These are phyloP conservation scores for Ceratobasidium sp. DNA, from an alignment of 1,284 basidiomycete genomes.

Conservation along the genomic window DNA sequence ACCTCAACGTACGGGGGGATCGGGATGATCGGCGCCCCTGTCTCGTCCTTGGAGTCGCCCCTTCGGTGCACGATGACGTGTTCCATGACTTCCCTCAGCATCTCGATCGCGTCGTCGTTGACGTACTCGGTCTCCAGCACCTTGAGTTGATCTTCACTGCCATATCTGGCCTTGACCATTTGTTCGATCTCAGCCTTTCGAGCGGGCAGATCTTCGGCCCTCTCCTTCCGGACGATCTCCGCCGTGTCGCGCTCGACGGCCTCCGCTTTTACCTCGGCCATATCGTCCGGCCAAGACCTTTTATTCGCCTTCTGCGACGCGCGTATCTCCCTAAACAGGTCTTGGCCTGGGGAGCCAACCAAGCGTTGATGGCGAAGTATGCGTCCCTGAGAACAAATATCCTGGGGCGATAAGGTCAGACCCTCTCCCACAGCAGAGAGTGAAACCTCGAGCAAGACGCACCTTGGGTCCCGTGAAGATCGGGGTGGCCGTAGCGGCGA, in stretches of 20 bases:
- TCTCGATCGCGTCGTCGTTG: background rate
- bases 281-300: too few relatives aligned
- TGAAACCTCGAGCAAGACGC: background rate
- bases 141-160: slow-evolving; percentile 17
- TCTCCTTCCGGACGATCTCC: too few relatives aligned
- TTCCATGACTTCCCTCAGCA: background rate
- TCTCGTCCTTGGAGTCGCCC: background rate
- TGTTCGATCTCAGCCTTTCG: background rate
- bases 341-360: slow-evolving; percentile 53
- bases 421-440: too few relatives aligned
- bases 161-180: background rate
- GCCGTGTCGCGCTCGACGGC: too few relatives aligned
- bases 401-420: background rate
- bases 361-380: background rate
- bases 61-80: slow-evolving; percentile 12
- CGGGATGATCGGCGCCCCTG: background rate
- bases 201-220: too few relatives aligned
- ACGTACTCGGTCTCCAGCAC: background rate
- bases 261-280: too few relatives aligned
- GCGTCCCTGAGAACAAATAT: background rate
- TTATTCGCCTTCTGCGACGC: background rate
- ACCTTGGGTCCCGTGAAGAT: slow-evolving; percentile 37
- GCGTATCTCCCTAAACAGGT: background rate
- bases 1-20: background rate
- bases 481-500: slow-evolving; percentile 9